Evolutionary conservation across 495 filamentous ascomycete genomes (phyloP).

Genomic region (Lophiotrema nucula): DNA sequence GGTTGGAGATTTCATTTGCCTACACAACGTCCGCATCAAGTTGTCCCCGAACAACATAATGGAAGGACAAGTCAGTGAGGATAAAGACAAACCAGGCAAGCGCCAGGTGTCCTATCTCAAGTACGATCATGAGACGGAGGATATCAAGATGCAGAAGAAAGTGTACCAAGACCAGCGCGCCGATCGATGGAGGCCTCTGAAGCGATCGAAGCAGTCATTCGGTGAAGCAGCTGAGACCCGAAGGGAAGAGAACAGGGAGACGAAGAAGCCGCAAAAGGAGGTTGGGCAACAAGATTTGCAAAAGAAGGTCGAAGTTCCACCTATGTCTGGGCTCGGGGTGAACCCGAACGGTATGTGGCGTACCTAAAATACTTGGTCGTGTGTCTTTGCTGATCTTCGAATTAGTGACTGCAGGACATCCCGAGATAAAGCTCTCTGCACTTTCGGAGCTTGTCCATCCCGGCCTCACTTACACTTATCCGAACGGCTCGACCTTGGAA

Average conservation of each 20-base stretch:
- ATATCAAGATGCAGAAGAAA: constrained; percentile 11
- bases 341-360: constrained; percentile 41
- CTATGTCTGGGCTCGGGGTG: neutral
- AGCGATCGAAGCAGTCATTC: constrained; percentile 34
- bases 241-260: constrained; percentile 42
- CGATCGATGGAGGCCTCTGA: too few species aligned
- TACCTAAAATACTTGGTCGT: too few species aligned
- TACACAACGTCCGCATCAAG: constrained; percentile 75
- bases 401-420: constrained; percentile 36
- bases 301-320: constrained; percentile 31
- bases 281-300: constrained; percentile 41
- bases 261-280: constrained; percentile 42
- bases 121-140: constrained; percentile 13
- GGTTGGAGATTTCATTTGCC: constrained; percentile 57
- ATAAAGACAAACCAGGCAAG: constrained; percentile 52
- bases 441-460: constrained; percentile 52
- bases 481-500: constrained; percentile 46
- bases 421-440: constrained; percentile 43
- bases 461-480: constrained; percentile 39
- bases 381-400: neutral
- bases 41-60: constrained; percentile 51
- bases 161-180: constrained; percentile 39
- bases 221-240: constrained; percentile 34
- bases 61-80: constrained; percentile 71
- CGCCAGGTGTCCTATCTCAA: constrained; percentile 40